Conservation (phyloP, 805 yeast genomes). For the Lachancea quebecensis region DNA sequence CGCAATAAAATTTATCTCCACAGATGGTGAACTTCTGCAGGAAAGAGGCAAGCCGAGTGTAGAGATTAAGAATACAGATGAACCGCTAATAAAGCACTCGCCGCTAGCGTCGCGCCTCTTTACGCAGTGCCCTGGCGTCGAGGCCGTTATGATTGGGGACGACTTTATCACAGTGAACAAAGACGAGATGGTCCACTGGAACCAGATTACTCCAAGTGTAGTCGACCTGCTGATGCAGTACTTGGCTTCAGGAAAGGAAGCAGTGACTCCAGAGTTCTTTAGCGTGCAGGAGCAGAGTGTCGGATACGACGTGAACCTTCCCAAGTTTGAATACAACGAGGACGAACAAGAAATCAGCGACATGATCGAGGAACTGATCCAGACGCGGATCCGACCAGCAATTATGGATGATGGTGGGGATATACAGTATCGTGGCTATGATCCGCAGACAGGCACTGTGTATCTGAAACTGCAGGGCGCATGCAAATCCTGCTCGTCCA, state of each 20-base stretch:
- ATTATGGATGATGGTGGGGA: slow-evolving; percentile 99
- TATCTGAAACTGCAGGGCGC: slow-evolving; percentile 90
- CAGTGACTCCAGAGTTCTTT: slow-evolving; percentile 22
- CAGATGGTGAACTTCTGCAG: slow-evolving; percentile 31
- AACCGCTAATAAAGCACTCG: slow-evolving; percentile 37
- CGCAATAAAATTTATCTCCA: slow-evolving; percentile 57
- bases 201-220: slow-evolving; percentile 60
- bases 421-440: slow-evolving; percentile 79
- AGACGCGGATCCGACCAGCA: slow-evolving; percentile 94
- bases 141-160: slow-evolving; percentile 65
- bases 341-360: slow-evolving; percentile 76
- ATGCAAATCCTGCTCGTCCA: slow-evolving; percentile 85
- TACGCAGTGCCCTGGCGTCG: slow-evolving; percentile 44
- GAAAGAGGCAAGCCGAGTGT: slow-evolving; percentile 28
- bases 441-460: slow-evolving; percentile 80
- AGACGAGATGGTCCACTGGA: slow-evolving; percentile 62
- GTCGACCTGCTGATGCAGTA: slow-evolving; percentile 31
- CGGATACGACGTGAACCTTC: slow-evolving; percentile 29
- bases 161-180: slow-evolving; percentile 69
- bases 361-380: slow-evolving; percentile 86
- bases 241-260: slow-evolving; percentile 25
- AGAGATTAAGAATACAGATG: slow-evolving; percentile 30
- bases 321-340: slow-evolving; percentile 37
- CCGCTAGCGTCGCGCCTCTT: slow-evolving; percentile 58
- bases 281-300: slow-evolving; percentile 32